phyloP scores from a whole-genome alignment of 345 rosid genomes.

The Rubroshorea leprosula region DNA sequence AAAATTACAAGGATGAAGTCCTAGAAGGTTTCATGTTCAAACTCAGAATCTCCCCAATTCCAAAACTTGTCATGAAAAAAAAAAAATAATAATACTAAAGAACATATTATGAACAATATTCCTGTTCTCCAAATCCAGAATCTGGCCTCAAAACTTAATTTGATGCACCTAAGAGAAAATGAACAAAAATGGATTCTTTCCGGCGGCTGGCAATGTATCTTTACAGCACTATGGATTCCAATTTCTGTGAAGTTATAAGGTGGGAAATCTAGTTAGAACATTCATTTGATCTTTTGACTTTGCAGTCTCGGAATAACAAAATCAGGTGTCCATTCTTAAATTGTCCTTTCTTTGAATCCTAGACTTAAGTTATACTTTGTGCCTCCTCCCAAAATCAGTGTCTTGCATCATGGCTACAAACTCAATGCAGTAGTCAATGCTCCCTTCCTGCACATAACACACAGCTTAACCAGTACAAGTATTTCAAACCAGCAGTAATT shows the following conservation, averaged over 20 bases:
- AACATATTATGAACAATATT: no score
- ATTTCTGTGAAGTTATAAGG: neutral
- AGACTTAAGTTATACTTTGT: constrained; percentile 13
- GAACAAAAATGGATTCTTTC: neutral
- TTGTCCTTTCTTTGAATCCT: neutral
- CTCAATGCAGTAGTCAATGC: constrained; percentile 78
- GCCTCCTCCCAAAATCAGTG: constrained; percentile 35
- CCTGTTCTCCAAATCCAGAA: no score
- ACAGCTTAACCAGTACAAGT: neutral
- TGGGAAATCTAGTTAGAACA: neutral
- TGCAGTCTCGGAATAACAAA: constrained; percentile 4
- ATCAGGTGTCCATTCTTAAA: constrained; percentile 2
- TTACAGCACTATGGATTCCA: neutral
- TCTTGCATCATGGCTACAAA: constrained; percentile 92
- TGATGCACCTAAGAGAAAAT: no score
- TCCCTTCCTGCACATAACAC: constrained; percentile 78
- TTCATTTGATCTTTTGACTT: neutral
- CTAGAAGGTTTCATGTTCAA: no score
- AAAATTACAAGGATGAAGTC: no score
- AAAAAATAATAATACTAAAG: no score
- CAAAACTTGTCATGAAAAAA: no score
- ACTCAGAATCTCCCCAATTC: no score
- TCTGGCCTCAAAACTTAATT: no score
- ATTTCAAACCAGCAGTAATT: neutral
- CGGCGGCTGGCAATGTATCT: constrained; percentile 1